phyloP scores from a whole-genome alignment of 2,329 filamentous ascomycete genomes.

The Hymenoscyphus fructigenus region DNA sequence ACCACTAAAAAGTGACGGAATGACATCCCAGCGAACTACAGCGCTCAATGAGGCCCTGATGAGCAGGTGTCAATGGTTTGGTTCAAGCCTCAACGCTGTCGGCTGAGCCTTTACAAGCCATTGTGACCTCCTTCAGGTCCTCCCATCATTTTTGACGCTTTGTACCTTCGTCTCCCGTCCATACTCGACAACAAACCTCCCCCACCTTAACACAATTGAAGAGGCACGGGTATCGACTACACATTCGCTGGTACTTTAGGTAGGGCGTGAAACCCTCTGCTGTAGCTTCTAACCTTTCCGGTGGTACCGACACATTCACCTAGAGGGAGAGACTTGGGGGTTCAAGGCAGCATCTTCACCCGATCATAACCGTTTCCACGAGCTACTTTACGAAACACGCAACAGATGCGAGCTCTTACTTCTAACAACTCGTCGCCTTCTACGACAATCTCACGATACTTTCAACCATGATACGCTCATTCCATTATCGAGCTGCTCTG shows the following conservation, averaged over 20 bases:
- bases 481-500: constrained; percentile 30
- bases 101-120: background rate
- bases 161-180: background rate
- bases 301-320: background rate
- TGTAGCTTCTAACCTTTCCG: constrained; percentile 2
- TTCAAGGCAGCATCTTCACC: background rate
- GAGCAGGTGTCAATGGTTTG: background rate
- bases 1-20: background rate
- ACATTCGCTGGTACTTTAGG: background rate
- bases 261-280: background rate
- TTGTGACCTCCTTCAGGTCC: too few species aligned
- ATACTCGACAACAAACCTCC: background rate
- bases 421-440: constrained; percentile 6
- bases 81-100: background rate
- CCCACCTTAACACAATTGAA: background rate
- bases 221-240: background rate
- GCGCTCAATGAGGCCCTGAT: background rate
- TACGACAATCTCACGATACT: constrained; percentile 4
- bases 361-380: constrained; percentile 3
- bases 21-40: background rate
- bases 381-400: constrained; percentile 3
- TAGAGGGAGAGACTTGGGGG: background rate
- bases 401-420: constrained; percentile 9
- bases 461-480: constrained; percentile 30
- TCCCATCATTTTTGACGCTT: background rate